Base-by-base conservation (phyloP, 192 early-diverging fungal species). In the Entomortierella parvispora region DNA sequence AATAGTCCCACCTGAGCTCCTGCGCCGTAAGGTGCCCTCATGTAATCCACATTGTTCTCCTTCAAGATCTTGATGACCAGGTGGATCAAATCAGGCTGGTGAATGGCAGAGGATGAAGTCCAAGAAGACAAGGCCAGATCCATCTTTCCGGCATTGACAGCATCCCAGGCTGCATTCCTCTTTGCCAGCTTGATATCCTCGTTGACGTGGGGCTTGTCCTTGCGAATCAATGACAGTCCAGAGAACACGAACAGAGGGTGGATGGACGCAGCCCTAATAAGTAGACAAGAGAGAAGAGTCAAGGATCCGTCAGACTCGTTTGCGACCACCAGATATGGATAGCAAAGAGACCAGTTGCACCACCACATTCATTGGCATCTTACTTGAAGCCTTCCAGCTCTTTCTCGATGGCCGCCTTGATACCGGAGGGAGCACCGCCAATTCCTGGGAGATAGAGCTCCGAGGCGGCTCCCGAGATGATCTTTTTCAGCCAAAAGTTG, bases 191-290 rank as follows among this genome's bases (percentile, higher is more conserved):
- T 85, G 44, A 50, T 62, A 76, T 92, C 92, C 50, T 92, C 91
- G 55, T 75, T 85, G 20, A 85, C 68, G 57, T 90, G 87, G 11
- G 89, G 85, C 46, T 91, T 88, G 50, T 91, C 91, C 62, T 90
- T 92, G 49, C 92, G 90, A 17, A 86, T 81, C 47, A 93, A 74
- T 4, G 84, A 74, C 52, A 94, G 79, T 33, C 93, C 93, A 56
- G 84, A 84, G 61, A 94, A 94, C 29, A 94, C 90, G 80, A 94
- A 90, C 11, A 94, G 56, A 7, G 93, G 93, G 42, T 88, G 88
- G 66, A 94, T 94, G 25, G 78, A 79, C 62, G 87, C 71, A 56
- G 77, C 68, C 63, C 88, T 89, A 75, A 7, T n/a, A 4, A 40
- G 14, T 56, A 15, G 34, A 32, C 52, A 58, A 32, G 20, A 25